A percentile compares a stretch with the other conserved stretches of the same genome.
Conservation (phyloP, 192 early-diverging fungal species). For the Glomus cerebriforme region DNA sequence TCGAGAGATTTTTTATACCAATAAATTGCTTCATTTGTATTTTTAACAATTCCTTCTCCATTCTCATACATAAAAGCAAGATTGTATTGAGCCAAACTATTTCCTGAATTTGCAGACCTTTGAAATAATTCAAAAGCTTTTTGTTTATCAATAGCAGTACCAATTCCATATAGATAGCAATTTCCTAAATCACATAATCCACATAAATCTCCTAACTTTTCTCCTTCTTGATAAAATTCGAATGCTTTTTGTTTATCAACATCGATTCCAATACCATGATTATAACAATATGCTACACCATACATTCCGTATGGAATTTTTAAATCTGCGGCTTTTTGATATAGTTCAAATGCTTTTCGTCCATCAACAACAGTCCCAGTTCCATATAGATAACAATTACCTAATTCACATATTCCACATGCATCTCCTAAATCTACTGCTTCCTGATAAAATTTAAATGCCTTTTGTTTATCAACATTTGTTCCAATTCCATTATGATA, state of each 20-base stretch:
- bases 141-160: constrained; percentile 49
- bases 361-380: constrained; percentile 67
- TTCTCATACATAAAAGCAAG: constrained; percentile 63
- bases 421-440: no score
- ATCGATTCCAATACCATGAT: constrained; percentile 58
- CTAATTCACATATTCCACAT: no score
- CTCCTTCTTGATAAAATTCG: constrained; percentile 55
- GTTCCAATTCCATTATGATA: no score
- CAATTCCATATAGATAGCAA: constrained; percentile 69
- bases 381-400: constrained; percentile 31
- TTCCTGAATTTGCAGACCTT: constrained; percentile 58
- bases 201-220: constrained; percentile 56
- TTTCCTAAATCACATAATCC: constrained; percentile 75
- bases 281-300: constrained; percentile 61
- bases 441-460: no score
- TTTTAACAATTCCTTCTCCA: constrained; percentile 44
- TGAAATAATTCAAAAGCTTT: constrained; percentile 62
- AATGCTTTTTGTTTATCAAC: constrained; percentile 54
- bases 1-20: background rate
- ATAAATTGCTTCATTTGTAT: constrained; percentile 35
- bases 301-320: constrained; percentile 56
- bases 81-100: constrained; percentile 57
- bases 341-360: constrained; percentile 62
- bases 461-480: no score
- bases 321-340: constrained; percentile 54